These are phyloP conservation scores for Carpinus viminea DNA, from an alignment of 306 rosid genomes.

Conservation along the genomic window DNA sequence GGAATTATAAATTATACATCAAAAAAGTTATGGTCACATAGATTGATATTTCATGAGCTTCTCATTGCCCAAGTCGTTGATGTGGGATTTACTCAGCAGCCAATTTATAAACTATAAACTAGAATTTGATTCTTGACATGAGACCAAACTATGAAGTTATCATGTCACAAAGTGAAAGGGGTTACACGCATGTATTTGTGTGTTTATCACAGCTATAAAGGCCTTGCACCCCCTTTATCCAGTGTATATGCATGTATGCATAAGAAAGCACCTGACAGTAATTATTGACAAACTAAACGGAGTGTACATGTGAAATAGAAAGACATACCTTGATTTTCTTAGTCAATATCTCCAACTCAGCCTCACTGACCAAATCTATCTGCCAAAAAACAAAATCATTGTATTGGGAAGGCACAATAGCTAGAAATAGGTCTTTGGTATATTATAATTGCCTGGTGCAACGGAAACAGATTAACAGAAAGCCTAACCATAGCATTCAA, in stretches of 20 bases:
- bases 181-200: background rate
- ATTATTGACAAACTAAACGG: background rate
- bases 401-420: no score
- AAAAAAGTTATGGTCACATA: background rate
- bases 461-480: background rate
- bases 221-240: background rate
- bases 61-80: background rate
- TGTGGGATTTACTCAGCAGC: no score
- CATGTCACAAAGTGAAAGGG: background rate
- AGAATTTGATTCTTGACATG: background rate
- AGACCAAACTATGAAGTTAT: background rate
- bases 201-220: background rate
- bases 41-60: background rate
- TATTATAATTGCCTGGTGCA: background rate
- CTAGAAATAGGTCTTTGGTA: background rate
- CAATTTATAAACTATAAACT: no score
- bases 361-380: slow-evolving; percentile 74
- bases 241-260: background rate
- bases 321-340: slow-evolving; percentile 66
- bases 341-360: slow-evolving; percentile 62
- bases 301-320: background rate
- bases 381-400: slow-evolving; percentile 35
- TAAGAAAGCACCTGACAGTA: background rate
- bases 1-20: no score
- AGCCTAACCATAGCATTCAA: slow-evolving; percentile 9